Base-by-base conservation (phyloP, 2,329 filamentous ascomycete genomes). In the Pseudocercospora cruenta region DNA sequence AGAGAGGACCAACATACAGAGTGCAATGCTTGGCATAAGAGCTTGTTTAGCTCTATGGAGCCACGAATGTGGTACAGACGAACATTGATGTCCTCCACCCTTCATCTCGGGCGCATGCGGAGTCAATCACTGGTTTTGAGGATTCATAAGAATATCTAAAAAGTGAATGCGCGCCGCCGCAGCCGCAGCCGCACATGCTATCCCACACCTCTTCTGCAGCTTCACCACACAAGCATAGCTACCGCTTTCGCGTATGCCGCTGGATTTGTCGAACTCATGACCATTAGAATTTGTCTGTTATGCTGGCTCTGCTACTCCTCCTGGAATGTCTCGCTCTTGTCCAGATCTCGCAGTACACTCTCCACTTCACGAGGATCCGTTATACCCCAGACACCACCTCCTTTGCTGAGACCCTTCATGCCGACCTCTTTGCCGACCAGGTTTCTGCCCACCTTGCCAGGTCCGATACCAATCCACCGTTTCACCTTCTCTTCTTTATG, bases 371-470 rank as follows among this genome's bases (percentile, higher is more conserved):
- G 86, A 8, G 94, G 93, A 76, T 93, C 90, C 9, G 89, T 94
- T 62, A 97, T 91, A 3, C 91, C 93, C 93, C 94, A 97, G 0
- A 97, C 94, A 1, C 94, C 94, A 58, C 93, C 58, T 14, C 93
- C 93, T 77, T 94, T 96, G 58, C 94, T 87, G 16, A 86, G 82
- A 63, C 95, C 92, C 74, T 90, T 87, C 88, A 95, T 94, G 9
- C 93, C 94, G 2, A 97, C 94, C 80, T 97, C 94, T 80, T 97
- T 97, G 12, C 94, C 93, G 1, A 98, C 94, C 7, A 98, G 83
- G 77, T 97, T 97, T 64, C 94, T 86, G 0, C 94, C 94, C 1
- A 98, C 94, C 78, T 96, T 96, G 4, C 94, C 94, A 0, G 94
- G 94, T 0, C 94, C 94, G 68, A 98, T 92, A 51, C 94, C 94